These are phyloP conservation scores for Geopyxis carbonaria DNA, from an alignment of 495 filamentous ascomycete species.

Conservation along the genomic window DNA sequence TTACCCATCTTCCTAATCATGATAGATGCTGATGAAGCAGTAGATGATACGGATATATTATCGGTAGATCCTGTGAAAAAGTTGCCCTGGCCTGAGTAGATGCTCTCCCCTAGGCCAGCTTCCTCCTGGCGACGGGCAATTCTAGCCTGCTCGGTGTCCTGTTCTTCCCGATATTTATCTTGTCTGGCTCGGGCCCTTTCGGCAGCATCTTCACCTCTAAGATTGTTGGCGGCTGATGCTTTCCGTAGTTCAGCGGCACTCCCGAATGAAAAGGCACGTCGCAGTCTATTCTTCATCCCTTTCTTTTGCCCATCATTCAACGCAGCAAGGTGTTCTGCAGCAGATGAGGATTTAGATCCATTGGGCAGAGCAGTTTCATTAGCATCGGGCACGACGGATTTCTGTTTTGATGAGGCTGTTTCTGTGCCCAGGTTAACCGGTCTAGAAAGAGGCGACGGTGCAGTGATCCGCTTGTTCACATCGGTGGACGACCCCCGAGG, in stretches of 20 bases:
- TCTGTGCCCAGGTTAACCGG: constrained; percentile 46
- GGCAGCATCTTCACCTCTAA: constrained; percentile 35
- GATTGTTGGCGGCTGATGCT: constrained; percentile 48
- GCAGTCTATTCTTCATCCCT: constrained; percentile 74
- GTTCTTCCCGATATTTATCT: constrained; percentile 49
- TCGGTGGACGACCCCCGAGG: constrained; percentile 55
- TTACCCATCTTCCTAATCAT: constrained; percentile 99
- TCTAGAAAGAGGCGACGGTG: constrained; percentile 77
- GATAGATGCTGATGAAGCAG: constrained; percentile 90
- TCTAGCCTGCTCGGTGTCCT: constrained; percentile 72
- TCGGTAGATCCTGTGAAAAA: constrained; percentile 87
- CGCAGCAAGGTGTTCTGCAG: constrained; percentile 62
- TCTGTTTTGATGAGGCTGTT: too few relatives aligned
- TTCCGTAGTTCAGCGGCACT: constrained; percentile 84
- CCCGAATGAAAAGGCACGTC: constrained; percentile 92
- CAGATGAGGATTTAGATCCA: constrained; percentile 37
- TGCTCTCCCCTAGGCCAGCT: constrained; percentile 75
- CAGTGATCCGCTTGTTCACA: constrained; percentile 48
- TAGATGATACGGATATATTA: constrained; percentile 92
- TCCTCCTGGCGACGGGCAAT: constrained; percentile 85
- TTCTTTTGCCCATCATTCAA: constrained; percentile 46
- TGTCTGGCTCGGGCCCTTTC: constrained; percentile 53
- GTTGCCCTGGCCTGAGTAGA: constrained; percentile 75
- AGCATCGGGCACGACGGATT: constrained; percentile 11
- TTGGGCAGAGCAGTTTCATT: constrained; percentile 6